Conservation (phyloP, 2,329 filamentous ascomycete species). For the Penicillium aurantiogriseum region DNA sequence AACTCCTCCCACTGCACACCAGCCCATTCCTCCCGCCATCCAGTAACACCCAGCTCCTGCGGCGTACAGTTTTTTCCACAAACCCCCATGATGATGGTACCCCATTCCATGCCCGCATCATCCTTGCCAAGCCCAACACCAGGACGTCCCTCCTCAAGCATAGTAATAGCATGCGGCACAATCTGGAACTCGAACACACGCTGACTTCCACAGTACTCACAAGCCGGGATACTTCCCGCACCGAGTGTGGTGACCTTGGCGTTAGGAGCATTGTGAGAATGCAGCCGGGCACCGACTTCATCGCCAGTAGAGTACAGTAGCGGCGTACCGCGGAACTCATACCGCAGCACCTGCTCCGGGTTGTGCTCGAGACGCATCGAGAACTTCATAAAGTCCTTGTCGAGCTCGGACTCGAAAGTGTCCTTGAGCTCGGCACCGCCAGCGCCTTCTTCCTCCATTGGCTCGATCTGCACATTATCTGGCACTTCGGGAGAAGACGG, state of each 20-base stretch:
- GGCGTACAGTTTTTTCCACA: conserved; percentile 77
- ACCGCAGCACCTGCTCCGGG: conserved; percentile 77
- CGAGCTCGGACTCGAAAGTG: conserved; percentile 72
- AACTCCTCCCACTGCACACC: conserved; percentile 96
- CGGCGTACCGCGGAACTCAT: conserved; percentile 71
- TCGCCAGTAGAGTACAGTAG: conserved; percentile 81
- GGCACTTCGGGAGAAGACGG: conserved; percentile 51
- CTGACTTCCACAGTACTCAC: conserved; percentile 69
- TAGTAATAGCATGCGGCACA: conserved; percentile 83
- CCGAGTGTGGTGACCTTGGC: conserved; percentile 31
- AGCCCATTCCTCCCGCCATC: conserved; percentile 93
- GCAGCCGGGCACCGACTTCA: conserved; percentile 65
- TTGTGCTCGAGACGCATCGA: conserved; percentile 76
- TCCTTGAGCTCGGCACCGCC: conserved; percentile 57
- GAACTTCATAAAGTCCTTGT: conserved; percentile 76
- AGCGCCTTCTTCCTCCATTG: conserved; percentile 36
- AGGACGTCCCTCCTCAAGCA: conserved; percentile 73
- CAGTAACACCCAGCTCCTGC: conserved; percentile 61
- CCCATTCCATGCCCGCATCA: conserved; percentile 94
- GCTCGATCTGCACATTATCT: conserved; percentile 47
- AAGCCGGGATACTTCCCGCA: conserved; percentile 63
- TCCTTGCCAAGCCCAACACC: conserved; percentile 56
- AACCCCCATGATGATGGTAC: conserved; percentile 82
- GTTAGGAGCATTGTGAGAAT: conserved; percentile 23
- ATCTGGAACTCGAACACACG: conserved; percentile 91